Conservation (phyloP, 108 stramenopile species). For the Licmophora abbreviata region DNA sequence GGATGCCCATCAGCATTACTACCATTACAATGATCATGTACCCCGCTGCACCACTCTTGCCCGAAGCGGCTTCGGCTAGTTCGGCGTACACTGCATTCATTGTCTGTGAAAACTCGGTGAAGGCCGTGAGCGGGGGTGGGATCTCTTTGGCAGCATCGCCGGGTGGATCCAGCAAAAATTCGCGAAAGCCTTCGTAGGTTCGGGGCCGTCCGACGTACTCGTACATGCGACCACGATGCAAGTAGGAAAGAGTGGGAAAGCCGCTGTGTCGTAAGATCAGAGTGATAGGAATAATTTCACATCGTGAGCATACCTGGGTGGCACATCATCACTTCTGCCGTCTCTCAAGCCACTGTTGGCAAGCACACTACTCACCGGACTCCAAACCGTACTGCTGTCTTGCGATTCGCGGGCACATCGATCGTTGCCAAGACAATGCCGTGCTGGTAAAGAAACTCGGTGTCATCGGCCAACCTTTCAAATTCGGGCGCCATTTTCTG, state of each 20-base stretch:
- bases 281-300: too few relatives aligned
- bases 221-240: background rate
- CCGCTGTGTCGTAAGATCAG: too few relatives aligned
- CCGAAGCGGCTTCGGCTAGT: background rate
- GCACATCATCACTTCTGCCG: too few relatives aligned
- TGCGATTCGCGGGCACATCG: slow-evolving; percentile 7
- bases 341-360: too few relatives aligned
- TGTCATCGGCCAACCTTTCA: background rate
- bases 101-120: background rate
- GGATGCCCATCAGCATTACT: background rate
- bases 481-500: background rate
- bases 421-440: slow-evolving; percentile 3
- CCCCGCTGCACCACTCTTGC: background rate
- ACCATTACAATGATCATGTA: background rate
- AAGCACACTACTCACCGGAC: too few relatives aligned
- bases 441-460: background rate
- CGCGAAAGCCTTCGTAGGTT: background rate
- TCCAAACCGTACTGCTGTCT: background rate
- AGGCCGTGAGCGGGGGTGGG: background rate
- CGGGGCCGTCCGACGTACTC: background rate
- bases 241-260: slow-evolving; percentile 2
- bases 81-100: background rate
- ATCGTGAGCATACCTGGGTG: too few relatives aligned
- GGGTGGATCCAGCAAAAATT: background rate
- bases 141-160: background rate